Base-by-base conservation (phyloP, 352 stramenopile species). In the Globisporangium ultimum region DNA sequence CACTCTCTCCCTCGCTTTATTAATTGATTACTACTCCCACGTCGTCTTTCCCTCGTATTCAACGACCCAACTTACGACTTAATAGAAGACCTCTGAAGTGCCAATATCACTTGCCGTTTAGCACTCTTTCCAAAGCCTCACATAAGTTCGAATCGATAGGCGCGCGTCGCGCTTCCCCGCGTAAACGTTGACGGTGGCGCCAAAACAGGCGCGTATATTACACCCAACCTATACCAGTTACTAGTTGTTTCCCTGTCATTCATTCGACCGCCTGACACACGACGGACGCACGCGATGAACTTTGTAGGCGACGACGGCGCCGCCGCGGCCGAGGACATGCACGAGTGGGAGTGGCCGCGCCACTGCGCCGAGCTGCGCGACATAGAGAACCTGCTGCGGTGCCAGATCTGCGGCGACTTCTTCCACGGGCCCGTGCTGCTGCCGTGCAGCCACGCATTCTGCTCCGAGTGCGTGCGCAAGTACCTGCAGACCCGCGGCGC, bases 381-480 rank as follows among this genome's bases (percentile, higher is more conserved):
- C 50, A 86, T 95, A 63, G 85, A 95, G 68, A 78, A 59, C 46
- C 62, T 87, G 49, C 61, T 95, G 59, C 85, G 85, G 13, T 95
- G 85, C 56, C 72, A 86, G 57, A 92, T 95, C 56, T 95, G 85
- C 66, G 85, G 85, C 50, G 83, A 91, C 49, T 93, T 90, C 50
- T 86, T 92, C 68, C 83, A 90, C 58, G 85, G 85, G 0, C 85
- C 85, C 2, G 85, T 95, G 48, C 58, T 93, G 53, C 62, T 95
- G 52, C 78, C 78, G 13, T 93, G 83, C 52, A 87, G 79, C 21
- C 85, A 95, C 61, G 83, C 77, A 41, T 95, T 95, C 61, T 95
- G 85, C 72, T 93, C 83, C 48, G 74, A 90, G 53, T 95, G 85
- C 45, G 78, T 95, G 50, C 81, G 85, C 36, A 81, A 82, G 52